phyloP scores from a whole-genome alignment of 192 early-diverging fungal genomes.

The Cetraspora pellucida region DNA sequence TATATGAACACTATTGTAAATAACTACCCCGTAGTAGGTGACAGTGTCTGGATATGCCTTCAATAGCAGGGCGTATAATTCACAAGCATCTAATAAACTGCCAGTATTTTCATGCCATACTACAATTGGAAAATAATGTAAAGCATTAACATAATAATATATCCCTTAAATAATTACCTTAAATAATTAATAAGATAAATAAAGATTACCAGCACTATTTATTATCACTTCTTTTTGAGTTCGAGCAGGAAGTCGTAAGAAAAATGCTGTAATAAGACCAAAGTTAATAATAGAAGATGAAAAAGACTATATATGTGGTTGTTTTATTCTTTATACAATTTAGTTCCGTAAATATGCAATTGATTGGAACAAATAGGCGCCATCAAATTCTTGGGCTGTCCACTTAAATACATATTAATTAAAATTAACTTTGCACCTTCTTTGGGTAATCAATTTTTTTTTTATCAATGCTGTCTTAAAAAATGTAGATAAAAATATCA shows the following conservation, averaged over 20 bases:
- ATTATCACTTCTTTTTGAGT: constrained; percentile 9
- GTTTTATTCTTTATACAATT: neutral
- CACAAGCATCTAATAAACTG: constrained; percentile 15
- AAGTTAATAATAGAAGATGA: neutral
- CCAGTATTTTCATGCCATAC: constrained; percentile 1
- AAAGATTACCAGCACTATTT: constrained; percentile 12
- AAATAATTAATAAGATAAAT: neutral
- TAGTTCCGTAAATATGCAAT: neutral
- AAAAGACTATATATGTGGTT: neutral
- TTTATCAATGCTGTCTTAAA: too few relatives aligned
- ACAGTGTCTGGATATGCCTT: constrained; percentile 17
- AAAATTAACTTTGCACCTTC: too few relatives aligned
- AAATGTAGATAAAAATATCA: too few relatives aligned
- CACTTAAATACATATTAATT: too few relatives aligned
- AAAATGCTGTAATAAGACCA: constrained; percentile 15
- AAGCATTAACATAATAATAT: neutral
- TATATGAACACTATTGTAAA: constrained; percentile 2
- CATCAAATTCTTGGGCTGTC: too few relatives aligned
- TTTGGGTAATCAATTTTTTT: too few relatives aligned
- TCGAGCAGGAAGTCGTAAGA: constrained; percentile 9
- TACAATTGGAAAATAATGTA: neutral
- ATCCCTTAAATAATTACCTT: neutral
- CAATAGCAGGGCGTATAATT: constrained; percentile 9
- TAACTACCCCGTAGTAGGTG: constrained; percentile 20
- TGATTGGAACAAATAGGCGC: too few relatives aligned